A percentile compares a stretch with the other conserved stretches of the same genome.
These are phyloP conservation scores for Boletus rex-veris DNA, from an alignment of 768 basidiomycete species.

Conservation along the genomic window DNA sequence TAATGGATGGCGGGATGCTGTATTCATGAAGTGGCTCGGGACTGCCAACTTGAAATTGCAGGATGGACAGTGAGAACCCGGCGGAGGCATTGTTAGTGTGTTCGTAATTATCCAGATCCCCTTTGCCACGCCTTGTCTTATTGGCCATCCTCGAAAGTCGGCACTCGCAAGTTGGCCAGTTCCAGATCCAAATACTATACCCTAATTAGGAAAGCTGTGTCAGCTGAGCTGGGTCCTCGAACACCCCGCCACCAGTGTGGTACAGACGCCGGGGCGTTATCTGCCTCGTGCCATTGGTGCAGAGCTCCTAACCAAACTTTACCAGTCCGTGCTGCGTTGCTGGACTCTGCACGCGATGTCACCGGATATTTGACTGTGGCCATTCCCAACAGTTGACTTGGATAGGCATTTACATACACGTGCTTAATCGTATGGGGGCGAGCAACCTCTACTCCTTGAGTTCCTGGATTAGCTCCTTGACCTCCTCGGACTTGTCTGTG, in stretches of 20 bases:
- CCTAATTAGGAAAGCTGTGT: conserved; percentile 12
- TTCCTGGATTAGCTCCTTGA: conserved; percentile 54
- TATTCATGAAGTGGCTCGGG: conserved; percentile 5
- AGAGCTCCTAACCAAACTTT: neutral
- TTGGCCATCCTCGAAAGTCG: neutral
- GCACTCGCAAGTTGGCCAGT: neutral
- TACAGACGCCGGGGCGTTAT: conserved; percentile 29
- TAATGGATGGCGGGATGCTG: conserved; percentile 18
- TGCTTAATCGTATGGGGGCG: conserved; percentile 2
- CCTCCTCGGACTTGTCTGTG: conserved; percentile 42
- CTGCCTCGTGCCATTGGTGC: conserved; percentile 23
- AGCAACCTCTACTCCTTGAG: conserved; percentile 44
- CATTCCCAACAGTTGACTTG: neutral
- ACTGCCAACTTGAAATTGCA: conserved; percentile 7
- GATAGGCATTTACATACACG: neutral
- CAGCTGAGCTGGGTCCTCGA: conserved; percentile 12
- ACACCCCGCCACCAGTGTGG: conserved; percentile 17
- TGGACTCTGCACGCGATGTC: conserved; percentile 6
- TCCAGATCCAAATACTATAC: conserved; percentile 7
- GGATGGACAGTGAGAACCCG: neutral
- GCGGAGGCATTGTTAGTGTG: neutral
- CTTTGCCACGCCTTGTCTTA: neutral
- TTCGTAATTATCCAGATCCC: neutral
- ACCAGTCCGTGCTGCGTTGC: too few species aligned
- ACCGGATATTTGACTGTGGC: neutral